phyloP scores from a whole-genome alignment of 768 basidiomycete genomes.

The Hypholoma fasciculare region DNA sequence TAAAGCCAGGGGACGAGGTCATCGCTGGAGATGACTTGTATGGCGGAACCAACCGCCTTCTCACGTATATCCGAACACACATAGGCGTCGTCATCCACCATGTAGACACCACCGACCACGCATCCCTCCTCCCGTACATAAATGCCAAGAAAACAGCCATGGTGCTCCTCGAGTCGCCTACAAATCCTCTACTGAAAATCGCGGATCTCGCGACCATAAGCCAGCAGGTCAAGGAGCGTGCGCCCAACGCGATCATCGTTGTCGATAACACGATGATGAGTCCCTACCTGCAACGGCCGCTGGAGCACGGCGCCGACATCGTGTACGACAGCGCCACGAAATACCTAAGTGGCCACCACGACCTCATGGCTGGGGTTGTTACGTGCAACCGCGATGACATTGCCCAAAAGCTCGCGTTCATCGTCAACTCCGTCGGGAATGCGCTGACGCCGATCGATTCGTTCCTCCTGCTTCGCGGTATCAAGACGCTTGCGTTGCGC shows the following conservation, averaged over 20 bases:
- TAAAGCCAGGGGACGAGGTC: conserved; percentile 95
- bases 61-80: conserved; percentile 85
- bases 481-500: conserved; percentile 93
- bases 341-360: conserved; percentile 97
- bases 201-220: conserved; percentile 86
- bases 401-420: conserved; percentile 86
- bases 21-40: conserved; percentile 98
- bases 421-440: conserved; percentile 92
- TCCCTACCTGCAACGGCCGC: conserved; percentile 92
- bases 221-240: conserved; percentile 78
- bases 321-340: conserved; percentile 99
- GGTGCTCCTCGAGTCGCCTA: conserved; percentile 97
- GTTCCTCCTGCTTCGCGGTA: conserved; percentile 93
- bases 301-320: conserved; percentile 95
- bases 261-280: conserved; percentile 99
- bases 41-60: conserved; percentile 94
- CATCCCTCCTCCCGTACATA: conserved; percentile 61
- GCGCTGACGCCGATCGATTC: conserved; percentile 94
- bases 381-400: conserved; percentile 90
- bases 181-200: conserved; percentile 95
- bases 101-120: conserved; percentile 85
- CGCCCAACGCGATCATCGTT: conserved; percentile 79
- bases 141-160: conserved; percentile 79
- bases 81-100: conserved; percentile 90
- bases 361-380: conserved; percentile 97